These are phyloP conservation scores for Wakefieldia striispora DNA, from an alignment of 768 basidiomycete genomes.

Conservation along the genomic window DNA sequence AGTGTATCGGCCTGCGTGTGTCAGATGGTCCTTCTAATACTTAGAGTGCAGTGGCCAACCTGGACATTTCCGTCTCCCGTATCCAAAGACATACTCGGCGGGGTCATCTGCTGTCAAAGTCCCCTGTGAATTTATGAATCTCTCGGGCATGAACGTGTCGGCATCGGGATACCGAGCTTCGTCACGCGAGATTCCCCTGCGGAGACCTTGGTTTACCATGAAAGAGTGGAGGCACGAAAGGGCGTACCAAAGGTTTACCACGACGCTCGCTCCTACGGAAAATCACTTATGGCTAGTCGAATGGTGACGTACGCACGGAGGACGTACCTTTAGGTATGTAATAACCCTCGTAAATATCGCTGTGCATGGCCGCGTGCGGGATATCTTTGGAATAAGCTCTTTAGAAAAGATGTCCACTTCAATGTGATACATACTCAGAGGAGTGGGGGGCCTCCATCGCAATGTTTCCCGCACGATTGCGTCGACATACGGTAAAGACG, in stretches of 20 bases:
- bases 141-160: conserved; percentile 11
- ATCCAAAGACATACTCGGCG: conserved; percentile 6
- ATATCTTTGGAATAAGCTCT: not conserved
- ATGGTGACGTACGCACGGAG: not conserved
- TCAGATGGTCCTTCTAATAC: not conserved
- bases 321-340: conserved; percentile 47
- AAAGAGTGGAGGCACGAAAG: not conserved
- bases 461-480: conserved; percentile 5
- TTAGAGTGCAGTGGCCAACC: not conserved
- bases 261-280: conserved; percentile 3
- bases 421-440: not conserved
- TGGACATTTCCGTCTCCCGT: conserved; percentile 5
- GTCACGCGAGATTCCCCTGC: conserved; percentile 13
- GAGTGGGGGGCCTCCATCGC: conserved; percentile 1
- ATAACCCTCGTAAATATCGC: conserved; percentile 42
- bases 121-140: conserved; percentile 11
- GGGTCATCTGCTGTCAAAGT: conserved; percentile 9
- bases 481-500: conserved; percentile 1
- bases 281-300: not conserved
- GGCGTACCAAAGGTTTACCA: conserved; percentile 8
- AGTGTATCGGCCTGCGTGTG: conserved; percentile 1
- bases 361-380: conserved; percentile 28
- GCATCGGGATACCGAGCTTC: conserved; percentile 10
- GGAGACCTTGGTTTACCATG: not conserved
- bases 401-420: not conserved